Base-by-base conservation (phyloP, 1,284 basidiomycete species). In the Ustilago nuda region DNA sequence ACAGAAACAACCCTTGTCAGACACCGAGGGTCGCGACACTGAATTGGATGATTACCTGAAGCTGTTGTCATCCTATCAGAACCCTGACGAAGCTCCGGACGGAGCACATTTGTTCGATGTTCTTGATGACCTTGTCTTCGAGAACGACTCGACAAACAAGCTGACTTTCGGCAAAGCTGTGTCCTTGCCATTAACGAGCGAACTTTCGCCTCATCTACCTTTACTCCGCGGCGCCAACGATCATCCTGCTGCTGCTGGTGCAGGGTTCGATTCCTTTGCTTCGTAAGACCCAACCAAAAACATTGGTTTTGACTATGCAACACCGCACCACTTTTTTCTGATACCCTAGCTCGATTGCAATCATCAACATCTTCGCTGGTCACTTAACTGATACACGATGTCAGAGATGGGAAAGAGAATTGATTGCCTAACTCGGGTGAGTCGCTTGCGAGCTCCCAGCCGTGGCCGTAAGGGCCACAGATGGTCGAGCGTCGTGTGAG, bases 1-100 rank as follows among this genome's bases (percentile, higher is more conserved):
- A 32, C 15, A 13, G 5, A 7, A 30, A 0, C 39, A 9, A 19
- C 17, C 35, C 1, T 5, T 43, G 17, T 39, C 48, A 23, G 72
- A 65, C 19, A 35, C 2, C 4, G 63, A 69, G 13, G 52, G 53
- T 4, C 46, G 60, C 27, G 66, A 70, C 33, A 59, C 63, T 5
- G 75, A 77, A 19, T 48, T 77, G 2, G 70, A 72, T 46, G 64
- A 69, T 13, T 77, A 77, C 27, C 71, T 77, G 17, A 63, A 66
- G 50, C 56, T 77, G 33, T 60, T 77, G 13, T 69, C 75, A 2
- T 73, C 70, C 17, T 73, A 77, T 27, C 75, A 77, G 59, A 77
- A 73, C 39, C 71, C 75, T 12, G 66, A 69, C 45, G 66, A 77
- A 30, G 66, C 62, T 1, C 63, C 75, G 17, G 75, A 66, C 23